Percentiles rank a stretch among this genome's conserved stretches.
Conservation (phyloP, 345 rosid species). For the Durio zibethinus region DNA sequence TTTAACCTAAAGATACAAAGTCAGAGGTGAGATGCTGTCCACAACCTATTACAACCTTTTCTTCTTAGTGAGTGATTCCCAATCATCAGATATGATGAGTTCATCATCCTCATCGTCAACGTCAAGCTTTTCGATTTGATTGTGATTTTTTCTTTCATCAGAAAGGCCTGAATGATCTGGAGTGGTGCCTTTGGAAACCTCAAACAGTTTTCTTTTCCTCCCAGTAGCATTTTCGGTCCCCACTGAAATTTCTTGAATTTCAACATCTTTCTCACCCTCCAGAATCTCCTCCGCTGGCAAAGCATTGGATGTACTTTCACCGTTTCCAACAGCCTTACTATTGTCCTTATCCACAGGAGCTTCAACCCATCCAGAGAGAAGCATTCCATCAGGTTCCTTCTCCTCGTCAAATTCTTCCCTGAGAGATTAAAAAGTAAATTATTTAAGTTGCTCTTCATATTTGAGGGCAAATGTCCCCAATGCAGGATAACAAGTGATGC, state of each 20-base stretch:
- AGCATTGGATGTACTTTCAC: constrained; percentile 49
- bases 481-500: neutral
- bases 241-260: constrained; percentile 35
- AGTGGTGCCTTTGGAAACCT: constrained; percentile 17
- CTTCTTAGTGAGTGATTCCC: constrained; percentile 40
- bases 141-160: constrained; percentile 30
- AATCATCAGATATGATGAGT: constrained; percentile 38
- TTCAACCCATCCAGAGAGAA: constrained; percentile 85
- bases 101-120: constrained; percentile 53
- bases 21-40: constrained; percentile 35
- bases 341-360: constrained; percentile 43
- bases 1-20: constrained; percentile 43
- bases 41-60: constrained; percentile 37
- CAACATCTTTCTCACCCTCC: constrained; percentile 19
- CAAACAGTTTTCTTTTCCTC: constrained; percentile 58
- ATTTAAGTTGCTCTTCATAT: neutral
- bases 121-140: constrained; percentile 50
- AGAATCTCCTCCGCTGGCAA: constrained; percentile 19
- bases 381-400: constrained; percentile 97
- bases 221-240: constrained; percentile 26
- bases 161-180: constrained; percentile 20
- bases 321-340: constrained; percentile 40
- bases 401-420: constrained; percentile 96
- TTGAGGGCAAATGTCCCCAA: neutral
- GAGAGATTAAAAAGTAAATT: constrained; percentile 8